Evolutionary conservation across 1,139 yeast genomes (phyloP).

Genomic region (Trichomonascaceae sp.): DNA sequence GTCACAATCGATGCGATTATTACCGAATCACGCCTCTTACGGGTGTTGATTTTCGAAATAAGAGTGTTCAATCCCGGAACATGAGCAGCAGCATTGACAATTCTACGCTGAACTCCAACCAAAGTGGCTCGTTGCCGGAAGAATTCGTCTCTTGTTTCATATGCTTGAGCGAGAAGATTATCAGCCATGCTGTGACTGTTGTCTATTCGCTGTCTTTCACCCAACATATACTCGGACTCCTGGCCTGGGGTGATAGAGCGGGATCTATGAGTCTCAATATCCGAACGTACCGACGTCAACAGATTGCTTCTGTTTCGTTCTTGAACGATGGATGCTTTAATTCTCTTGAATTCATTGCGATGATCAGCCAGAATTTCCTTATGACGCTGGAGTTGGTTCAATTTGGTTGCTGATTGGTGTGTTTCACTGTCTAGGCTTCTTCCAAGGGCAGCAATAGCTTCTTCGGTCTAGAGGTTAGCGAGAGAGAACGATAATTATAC

Average conservation of each 20-base stretch:
- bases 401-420: slow-evolving; percentile 61
- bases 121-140: slow-evolving; percentile 62
- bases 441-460: slow-evolving; percentile 35
- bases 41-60: slow-evolving; percentile 73
- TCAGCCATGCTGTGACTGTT: slow-evolving; percentile 73
- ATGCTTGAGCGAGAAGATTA: slow-evolving; percentile 72
- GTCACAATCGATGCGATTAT: slow-evolving; percentile 75
- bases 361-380: slow-evolving; percentile 71
- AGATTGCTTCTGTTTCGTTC: slow-evolving; percentile 73
- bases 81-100: slow-evolving; percentile 54
- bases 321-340: slow-evolving; percentile 55
- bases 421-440: slow-evolving; percentile 52
- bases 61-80: slow-evolving; percentile 81
- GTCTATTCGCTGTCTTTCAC: slow-evolving; percentile 71
- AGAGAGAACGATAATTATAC: background rate
- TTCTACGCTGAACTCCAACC: slow-evolving; percentile 56
- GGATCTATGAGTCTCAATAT: slow-evolving; percentile 56
- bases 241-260: slow-evolving; percentile 33
- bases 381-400: slow-evolving; percentile 80
- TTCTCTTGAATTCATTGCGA: slow-evolving; percentile 53
- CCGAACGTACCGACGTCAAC: slow-evolving; percentile 68
- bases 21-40: slow-evolving; percentile 82
- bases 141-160: slow-evolving; percentile 82
- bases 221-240: slow-evolving; percentile 65
- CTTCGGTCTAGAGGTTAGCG: slow-evolving; percentile 34